Evolutionary conservation across 345 rosid genomes (phyloP).

Genomic region (Heritiera fomes): DNA sequence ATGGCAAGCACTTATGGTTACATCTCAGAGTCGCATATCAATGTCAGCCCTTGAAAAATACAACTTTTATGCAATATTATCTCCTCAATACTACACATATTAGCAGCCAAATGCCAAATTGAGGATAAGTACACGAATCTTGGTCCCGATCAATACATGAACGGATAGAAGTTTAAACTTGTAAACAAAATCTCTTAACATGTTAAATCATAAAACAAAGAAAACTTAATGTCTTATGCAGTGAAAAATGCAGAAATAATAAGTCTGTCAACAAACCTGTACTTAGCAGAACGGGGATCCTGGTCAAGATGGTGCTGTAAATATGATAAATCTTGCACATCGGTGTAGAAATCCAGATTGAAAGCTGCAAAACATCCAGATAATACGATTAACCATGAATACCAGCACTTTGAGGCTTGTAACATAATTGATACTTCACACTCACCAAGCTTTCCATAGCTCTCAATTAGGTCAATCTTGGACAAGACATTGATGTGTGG

Average conservation of each 20-base stretch:
- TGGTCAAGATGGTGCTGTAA: slow-evolving; percentile 60
- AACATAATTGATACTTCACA: not conserved
- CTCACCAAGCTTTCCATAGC: slow-evolving; percentile 85
- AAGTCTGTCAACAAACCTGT: slow-evolving; percentile 51
- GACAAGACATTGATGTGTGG: slow-evolving; percentile 90
- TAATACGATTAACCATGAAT: slow-evolving; percentile 9
- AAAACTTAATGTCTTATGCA: not conserved
- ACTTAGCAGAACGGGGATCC: slow-evolving; percentile 87
- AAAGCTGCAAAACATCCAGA: slow-evolving; percentile 58
- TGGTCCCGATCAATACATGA: not conserved
- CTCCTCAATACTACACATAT: not conserved
- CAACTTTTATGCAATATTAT: slow-evolving; percentile 4
- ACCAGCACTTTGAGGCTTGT: not conserved
- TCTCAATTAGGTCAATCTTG: slow-evolving; percentile 87
- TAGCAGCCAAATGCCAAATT: not conserved
- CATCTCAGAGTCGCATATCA: not conserved
- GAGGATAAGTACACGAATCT: not conserved
- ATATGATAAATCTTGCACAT: slow-evolving; percentile 86
- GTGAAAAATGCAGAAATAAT: not conserved
- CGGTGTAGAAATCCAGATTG: slow-evolving; percentile 81
- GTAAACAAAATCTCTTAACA: not conserved
- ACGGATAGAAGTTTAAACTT: not conserved
- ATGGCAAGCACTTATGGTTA: not conserved
- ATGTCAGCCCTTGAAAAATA: not conserved
- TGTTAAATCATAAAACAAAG: not conserved